phyloP scores from a whole-genome alignment of 1,284 basidiomycete genomes.

The Ustilago cynodontis region DNA sequence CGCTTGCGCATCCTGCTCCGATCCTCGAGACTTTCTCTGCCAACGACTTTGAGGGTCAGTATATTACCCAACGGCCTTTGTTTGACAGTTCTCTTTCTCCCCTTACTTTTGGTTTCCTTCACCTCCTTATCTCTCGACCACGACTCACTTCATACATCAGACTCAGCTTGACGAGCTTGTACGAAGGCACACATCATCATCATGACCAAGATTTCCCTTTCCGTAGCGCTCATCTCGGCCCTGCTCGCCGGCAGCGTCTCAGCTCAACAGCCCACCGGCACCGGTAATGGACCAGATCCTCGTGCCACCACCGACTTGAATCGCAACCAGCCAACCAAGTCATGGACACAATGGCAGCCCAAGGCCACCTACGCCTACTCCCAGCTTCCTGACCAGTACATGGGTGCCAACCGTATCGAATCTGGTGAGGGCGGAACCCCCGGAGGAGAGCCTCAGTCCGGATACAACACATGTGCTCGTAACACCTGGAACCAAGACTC shows the following conservation, averaged over 20 bases:
- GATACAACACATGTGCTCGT: slow-evolving; percentile 58
- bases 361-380: slow-evolving; percentile 58
- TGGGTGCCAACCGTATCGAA: slow-evolving; percentile 54
- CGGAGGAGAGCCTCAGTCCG: slow-evolving; percentile 49
- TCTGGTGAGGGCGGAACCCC: slow-evolving; percentile 40
- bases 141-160: background rate
- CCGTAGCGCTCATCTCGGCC: slow-evolving; percentile 21
- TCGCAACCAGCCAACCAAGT: slow-evolving; percentile 56
- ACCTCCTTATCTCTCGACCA: background rate
- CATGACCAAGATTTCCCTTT: slow-evolving; percentile 35
- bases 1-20: background rate
- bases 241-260: slow-evolving; percentile 13
- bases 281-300: slow-evolving; percentile 40
- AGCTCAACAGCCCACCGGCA: slow-evolving; percentile 25
- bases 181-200: slow-evolving; percentile 3
- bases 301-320: slow-evolving; percentile 44
- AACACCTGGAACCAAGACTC: slow-evolving; percentile 58
- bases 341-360: slow-evolving; percentile 61
- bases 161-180: background rate
- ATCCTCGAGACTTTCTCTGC: background rate
- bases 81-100: background rate
- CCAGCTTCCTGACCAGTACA: slow-evolving; percentile 59
- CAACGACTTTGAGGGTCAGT: slow-evolving; percentile 4
- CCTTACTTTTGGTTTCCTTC: background rate
- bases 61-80: slow-evolving; percentile 18